Conservation (phyloP, 1,284 basidiomycete species). For the Volvariella surrecta region DNA sequence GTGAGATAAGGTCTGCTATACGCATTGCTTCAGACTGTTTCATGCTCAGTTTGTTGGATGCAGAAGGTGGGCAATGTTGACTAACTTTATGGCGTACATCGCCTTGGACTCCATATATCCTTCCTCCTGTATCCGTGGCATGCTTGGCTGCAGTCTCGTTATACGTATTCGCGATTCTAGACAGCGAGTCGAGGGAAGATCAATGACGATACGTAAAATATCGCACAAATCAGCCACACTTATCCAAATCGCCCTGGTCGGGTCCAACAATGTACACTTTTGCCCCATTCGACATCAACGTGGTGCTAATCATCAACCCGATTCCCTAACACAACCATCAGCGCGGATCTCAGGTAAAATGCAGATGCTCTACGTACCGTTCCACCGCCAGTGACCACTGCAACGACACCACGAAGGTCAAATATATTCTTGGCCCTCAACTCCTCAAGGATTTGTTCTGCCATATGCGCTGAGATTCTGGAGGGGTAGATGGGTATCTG, state of each 20-base stretch:
- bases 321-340: constrained; percentile 27
- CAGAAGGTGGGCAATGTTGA: not conserved
- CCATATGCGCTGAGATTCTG: no score
- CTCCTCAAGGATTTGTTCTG: constrained; percentile 25
- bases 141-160: constrained; percentile 28
- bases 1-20: constrained; percentile 32
- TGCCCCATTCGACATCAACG: constrained; percentile 40
- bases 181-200: not conserved
- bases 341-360: not conserved
- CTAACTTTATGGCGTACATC: constrained; percentile 37
- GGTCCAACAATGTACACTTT: constrained; percentile 41
- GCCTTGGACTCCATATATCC: constrained; percentile 33
- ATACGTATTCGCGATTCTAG: constrained; percentile 27
- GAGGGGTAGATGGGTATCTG: no score
- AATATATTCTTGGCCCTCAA: constrained; percentile 32
- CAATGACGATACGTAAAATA: not conserved
- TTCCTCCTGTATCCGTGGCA: constrained; percentile 19
- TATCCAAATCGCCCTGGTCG: constrained; percentile 33
- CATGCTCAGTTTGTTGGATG: not conserved
- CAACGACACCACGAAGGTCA: constrained; percentile 35
- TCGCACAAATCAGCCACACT: constrained; percentile 11
- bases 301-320: constrained; percentile 37
- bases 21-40: constrained; percentile 37
- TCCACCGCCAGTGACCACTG: constrained; percentile 40
- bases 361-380: constrained; percentile 25